Conservation (phyloP, 139 green algal genomes). For the Tetradesmus obliquus region DNA sequence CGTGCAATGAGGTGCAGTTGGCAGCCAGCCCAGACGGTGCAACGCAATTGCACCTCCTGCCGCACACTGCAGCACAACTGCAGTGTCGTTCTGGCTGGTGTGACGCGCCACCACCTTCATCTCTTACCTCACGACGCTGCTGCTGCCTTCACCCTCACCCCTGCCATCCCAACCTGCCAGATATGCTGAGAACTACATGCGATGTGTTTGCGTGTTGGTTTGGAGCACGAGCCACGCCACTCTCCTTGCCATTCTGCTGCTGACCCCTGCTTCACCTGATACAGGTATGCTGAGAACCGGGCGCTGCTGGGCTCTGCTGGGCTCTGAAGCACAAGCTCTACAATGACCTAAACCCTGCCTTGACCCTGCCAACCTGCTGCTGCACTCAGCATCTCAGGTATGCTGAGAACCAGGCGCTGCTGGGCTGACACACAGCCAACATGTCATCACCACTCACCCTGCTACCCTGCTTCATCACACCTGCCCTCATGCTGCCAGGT, state of each 20-base stretch:
- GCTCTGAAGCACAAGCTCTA: too few species aligned
- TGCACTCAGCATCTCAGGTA: slow-evolving; percentile 46
- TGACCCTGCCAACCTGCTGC: background rate
- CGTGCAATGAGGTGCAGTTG: too few species aligned
- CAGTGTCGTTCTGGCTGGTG: too few species aligned
- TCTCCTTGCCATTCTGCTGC: background rate
- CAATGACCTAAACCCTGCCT: too few species aligned
- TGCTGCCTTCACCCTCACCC: background rate
- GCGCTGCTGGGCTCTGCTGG: slow-evolving; percentile 63
- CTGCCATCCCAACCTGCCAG: background rate
- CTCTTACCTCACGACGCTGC: too few species aligned
- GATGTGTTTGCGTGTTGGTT: slow-evolving; percentile 48
- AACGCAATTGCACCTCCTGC: too few species aligned
- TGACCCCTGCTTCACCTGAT: background rate
- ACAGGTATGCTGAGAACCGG: slow-evolving; percentile 75
- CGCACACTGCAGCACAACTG: too few species aligned
- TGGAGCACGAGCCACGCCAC: background rate
- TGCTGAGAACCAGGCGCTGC: slow-evolving; percentile 74
- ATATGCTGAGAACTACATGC: slow-evolving; percentile 74
- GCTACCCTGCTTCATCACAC: background rate
- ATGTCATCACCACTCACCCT: too few species aligned
- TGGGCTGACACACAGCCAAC: slow-evolving; percentile 41
- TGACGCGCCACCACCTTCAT: too few species aligned
- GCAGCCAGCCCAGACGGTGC: too few species aligned
- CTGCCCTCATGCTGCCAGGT: slow-evolving; percentile 39